phyloP scores from a whole-genome alignment of 805 yeast genomes.

The Wickerhamomyces sydowiorum region DNA sequence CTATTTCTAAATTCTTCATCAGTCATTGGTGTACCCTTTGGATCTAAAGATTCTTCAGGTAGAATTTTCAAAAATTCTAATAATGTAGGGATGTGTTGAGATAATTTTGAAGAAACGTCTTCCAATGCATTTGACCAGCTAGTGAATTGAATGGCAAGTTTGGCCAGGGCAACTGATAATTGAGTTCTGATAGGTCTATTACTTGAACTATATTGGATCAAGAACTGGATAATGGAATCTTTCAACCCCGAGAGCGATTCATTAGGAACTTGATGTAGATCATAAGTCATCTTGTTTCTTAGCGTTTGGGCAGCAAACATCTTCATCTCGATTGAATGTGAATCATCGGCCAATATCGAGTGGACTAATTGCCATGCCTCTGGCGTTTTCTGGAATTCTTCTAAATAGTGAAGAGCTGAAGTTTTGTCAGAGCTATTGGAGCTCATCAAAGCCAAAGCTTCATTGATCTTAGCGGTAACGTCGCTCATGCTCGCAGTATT shows the following conservation, averaged over 20 bases:
- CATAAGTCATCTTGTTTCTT: conserved; percentile 78
- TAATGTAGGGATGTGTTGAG: conserved; percentile 37
- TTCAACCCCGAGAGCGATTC: conserved; percentile 57
- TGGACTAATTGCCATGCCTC: conserved; percentile 77
- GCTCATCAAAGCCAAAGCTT: conserved; percentile 21
- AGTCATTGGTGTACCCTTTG: conserved; percentile 69
- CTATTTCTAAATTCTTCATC: conserved; percentile 74
- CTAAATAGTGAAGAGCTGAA: conserved; percentile 52
- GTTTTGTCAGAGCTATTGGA: conserved; percentile 27
- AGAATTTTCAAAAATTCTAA: conserved; percentile 79
- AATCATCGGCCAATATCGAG: conserved; percentile 37
- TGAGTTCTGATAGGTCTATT: conserved; percentile 70
- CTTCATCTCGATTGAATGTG: conserved; percentile 47
- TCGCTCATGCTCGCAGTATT: neutral
- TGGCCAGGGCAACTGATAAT: conserved; percentile 74
- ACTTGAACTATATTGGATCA: conserved; percentile 39
- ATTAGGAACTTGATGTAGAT: conserved; percentile 68
- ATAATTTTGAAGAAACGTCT: conserved; percentile 54
- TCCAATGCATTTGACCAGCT: conserved; percentile 67
- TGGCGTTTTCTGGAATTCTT: conserved; percentile 74
- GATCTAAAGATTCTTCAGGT: conserved; percentile 86
- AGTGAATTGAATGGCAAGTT: conserved; percentile 71
- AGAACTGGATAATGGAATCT: conserved; percentile 54
- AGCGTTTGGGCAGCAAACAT: conserved; percentile 91
- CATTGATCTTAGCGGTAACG: conserved; percentile 11